Evolutionary conservation across 768 basidiomycete genomes (phyloP), one percentile per base, ranked within the genome.

Genomic region (Mycena polygramma): DNA sequence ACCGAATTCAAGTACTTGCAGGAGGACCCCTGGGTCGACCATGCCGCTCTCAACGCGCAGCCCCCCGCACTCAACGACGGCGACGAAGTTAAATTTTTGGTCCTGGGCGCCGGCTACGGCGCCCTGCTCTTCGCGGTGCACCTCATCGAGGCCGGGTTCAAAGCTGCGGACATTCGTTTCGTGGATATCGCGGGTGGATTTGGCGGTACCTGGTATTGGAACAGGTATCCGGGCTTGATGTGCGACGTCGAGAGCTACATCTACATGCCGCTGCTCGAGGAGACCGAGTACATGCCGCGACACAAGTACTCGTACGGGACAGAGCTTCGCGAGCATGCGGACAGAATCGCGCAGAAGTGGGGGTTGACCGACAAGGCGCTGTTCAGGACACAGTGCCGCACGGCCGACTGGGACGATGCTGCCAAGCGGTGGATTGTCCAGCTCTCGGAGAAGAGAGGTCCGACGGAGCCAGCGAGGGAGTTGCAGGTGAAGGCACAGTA

Each of bases 181-280:
- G 57, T 71, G 11, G 74, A 75, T 54, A 46, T 35, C 22, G 74
- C 69, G 17, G 71, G 72, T 6, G 74, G 74, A 2, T 73, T 73
- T 43, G 74, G 74, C 2, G 74, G 74, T 0, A 69, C 74, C 11
- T 75, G 74, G 74, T 75, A 75, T 41, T 75, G 72, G 74, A 75
- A 75, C 43, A 57, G 73, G 22, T 75, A 70, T 39, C 74, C 74
- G 1, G 74, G 74, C n/a, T 24, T 75, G 17, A 75, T 75, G 74
- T 75, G 74, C 66, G 74, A 75, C 43, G 26, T 52, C 22, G 74
- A 75, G 68, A 65, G 66, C 53, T 75, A 73, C 51, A 71, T 75
- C 51, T 75, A 73, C 57, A 66, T 75, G 66, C 74, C 74, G 24
- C 63, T 75, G 17, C 58, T 75, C 10, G 74, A 75, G 63, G 74